phyloP scores from a whole-genome alignment of 257 asterid genomes.

The Voacanga thouarsii region DNA sequence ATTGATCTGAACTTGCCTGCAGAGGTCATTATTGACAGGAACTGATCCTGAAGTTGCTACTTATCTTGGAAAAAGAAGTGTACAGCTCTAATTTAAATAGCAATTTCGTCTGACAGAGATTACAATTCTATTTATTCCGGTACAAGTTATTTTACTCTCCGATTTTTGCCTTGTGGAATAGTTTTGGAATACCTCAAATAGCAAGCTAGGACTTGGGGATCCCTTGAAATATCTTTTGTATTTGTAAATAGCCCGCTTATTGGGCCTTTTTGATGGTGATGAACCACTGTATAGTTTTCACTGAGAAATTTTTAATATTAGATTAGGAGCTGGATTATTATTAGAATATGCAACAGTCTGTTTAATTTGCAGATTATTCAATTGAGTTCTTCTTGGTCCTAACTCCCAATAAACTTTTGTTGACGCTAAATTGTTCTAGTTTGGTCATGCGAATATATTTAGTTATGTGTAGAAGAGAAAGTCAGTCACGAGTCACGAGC shows the following conservation, averaged over 20 bases:
- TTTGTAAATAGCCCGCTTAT: constrained; percentile 17
- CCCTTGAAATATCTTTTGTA: background rate
- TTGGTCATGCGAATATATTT: too few relatives aligned
- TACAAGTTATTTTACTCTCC: background rate
- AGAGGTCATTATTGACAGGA: constrained; percentile 34
- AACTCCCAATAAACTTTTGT: too few relatives aligned
- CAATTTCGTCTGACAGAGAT: constrained; percentile 10
- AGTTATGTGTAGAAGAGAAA: too few relatives aligned
- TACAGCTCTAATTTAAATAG: constrained; percentile 23
- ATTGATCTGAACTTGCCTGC: constrained; percentile 86
- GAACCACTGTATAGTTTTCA: constrained; percentile 10
- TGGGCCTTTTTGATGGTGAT: constrained; percentile 5
- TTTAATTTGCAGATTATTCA: background rate
- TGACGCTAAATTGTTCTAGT: background rate
- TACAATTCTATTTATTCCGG: background rate
- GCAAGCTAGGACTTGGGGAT: constrained; percentile 5
- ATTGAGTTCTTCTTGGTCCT: too few relatives aligned
- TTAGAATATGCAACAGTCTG: background rate
- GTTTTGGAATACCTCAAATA: background rate
- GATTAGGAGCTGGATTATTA: background rate
- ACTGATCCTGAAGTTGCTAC: constrained; percentile 22
- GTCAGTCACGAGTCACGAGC: too few relatives aligned
- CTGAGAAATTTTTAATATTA: background rate
- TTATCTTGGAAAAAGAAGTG: constrained; percentile 17
- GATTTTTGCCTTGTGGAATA: constrained; percentile 4